Evolutionary conservation across 306 rosid species (phyloP).

Genomic region (Sophora flavescens): DNA sequence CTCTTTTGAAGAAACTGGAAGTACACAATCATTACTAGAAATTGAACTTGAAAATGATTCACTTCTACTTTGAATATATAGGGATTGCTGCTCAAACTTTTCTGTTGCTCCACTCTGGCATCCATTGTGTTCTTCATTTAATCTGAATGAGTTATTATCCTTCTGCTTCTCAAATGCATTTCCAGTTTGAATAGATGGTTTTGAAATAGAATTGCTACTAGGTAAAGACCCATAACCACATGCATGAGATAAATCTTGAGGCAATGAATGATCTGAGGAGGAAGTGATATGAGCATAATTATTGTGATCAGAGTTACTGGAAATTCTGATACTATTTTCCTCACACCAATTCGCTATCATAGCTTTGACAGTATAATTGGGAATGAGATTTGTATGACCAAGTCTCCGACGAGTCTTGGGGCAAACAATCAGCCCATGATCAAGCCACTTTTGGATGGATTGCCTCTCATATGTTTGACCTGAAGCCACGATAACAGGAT

Average conservation of each 20-base stretch:
- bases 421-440: conserved; percentile 79
- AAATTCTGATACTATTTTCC: conserved; percentile 64
- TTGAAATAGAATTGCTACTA: conserved; percentile 61
- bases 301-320: conserved; percentile 39
- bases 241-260: conserved; percentile 53
- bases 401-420: conserved; percentile 86
- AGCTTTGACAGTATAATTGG: conserved; percentile 92
- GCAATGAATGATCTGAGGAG: conserved; percentile 45
- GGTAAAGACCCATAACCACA: conserved; percentile 51
- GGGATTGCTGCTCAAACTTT: conserved; percentile 66
- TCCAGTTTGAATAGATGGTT: conserved; percentile 65
- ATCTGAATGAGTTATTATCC: conserved; percentile 51
- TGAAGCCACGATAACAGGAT: conserved; percentile 96
- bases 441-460: conserved; percentile 91
- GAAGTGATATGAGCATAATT: conserved; percentile 45
- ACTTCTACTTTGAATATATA: conserved; percentile 75
- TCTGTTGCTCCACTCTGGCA: conserved; percentile 56
- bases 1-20: conserved; percentile 61
- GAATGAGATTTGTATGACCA: conserved; percentile 72
- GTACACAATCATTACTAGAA: conserved; percentile 74
- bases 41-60: conserved; percentile 84
- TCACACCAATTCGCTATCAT: conserved; percentile 95
- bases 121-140: conserved; percentile 60
- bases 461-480: conserved; percentile 93
- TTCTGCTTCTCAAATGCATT: conserved; percentile 61